A percentile compares a stretch with the other conserved stretches of the same genome.
Evolutionary conservation across 1,139 yeast genomes (phyloP).

Genomic region (Candida freyschussii): DNA sequence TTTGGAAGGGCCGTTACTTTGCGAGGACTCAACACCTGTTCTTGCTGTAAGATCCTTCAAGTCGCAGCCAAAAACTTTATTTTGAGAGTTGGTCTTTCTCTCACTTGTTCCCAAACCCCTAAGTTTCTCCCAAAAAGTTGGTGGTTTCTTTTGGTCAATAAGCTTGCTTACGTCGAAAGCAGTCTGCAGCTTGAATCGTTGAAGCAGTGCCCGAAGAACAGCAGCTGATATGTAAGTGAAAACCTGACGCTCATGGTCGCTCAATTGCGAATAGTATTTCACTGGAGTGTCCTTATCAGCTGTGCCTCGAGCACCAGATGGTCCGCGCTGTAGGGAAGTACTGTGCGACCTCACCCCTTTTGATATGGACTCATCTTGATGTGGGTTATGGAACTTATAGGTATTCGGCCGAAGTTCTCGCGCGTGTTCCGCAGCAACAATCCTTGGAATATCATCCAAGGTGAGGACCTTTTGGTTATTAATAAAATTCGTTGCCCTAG

Average conservation of each 20-base stretch:
- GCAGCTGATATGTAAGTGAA: slow-evolving; percentile 67
- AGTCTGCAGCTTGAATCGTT: slow-evolving; percentile 32
- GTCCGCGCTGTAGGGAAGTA: slow-evolving; percentile 17
- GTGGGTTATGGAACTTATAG: slow-evolving; percentile 57
- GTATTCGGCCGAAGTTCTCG: slow-evolving; percentile 88
- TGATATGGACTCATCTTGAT: slow-evolving; percentile 33
- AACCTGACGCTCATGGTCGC: slow-evolving; percentile 53
- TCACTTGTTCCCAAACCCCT: slow-evolving; percentile 30
- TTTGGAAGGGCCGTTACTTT: slow-evolving; percentile 81
- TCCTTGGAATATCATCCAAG: slow-evolving; percentile 92
- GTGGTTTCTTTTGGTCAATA: slow-evolving; percentile 52
- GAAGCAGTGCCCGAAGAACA: slow-evolving; percentile 43
- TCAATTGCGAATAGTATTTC: slow-evolving; percentile 67
- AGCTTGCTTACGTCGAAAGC: slow-evolving; percentile 48
- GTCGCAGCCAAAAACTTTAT: slow-evolving; percentile 76
- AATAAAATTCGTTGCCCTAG: slow-evolving; percentile 25
- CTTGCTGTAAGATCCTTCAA: slow-evolving; percentile 64
- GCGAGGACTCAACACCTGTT: slow-evolving; percentile 81
- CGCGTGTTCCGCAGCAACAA: slow-evolving; percentile 96
- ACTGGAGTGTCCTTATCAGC: slow-evolving; percentile 10
- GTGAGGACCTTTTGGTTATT: slow-evolving; percentile 84
- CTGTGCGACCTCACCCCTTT: slow-evolving; percentile 28
- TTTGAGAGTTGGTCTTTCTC: slow-evolving; percentile 25
- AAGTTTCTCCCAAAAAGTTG: slow-evolving; percentile 77
- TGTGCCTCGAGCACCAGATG: slow-evolving; percentile 12